Evolutionary conservation across 768 basidiomycete species (phyloP), one percentile per base, ranked within the genome.

Genomic region (Lepiota brunneoincarnata): DNA sequence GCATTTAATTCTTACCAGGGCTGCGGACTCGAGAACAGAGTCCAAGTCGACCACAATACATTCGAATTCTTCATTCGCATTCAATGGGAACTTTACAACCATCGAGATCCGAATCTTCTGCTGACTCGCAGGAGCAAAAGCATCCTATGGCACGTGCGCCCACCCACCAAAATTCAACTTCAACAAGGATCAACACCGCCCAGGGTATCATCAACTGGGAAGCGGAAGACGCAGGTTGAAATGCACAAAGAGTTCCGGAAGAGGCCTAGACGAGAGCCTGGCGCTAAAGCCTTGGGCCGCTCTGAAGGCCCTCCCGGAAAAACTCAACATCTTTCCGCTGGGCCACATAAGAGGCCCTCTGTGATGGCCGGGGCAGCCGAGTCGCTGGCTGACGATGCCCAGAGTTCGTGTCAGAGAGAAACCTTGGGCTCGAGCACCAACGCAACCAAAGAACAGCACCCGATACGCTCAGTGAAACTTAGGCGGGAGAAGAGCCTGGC

Each of bases 31-130:
- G 11, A 37, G 37, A 26, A 28, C 21, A 50, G 23, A n/a, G 28
- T 36, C 18, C 21, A 44, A 11, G 44, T 35, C 14, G 51, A 51
- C 35, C 24, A 38, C 4, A 14, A 6, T 4, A 37, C 28, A 10
- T 37, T 49, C 17, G 23, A 18, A 3, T 36, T 49, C 14, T 66
- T 66, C 42, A 56, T 66, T 21, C 39, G 49, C 4, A 60, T 65
- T 31, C 65, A 65, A 41, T 66, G 64, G 65, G 54, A 49, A 15
- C 43, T 66, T 26, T 61, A 51, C 50, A 39, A 60, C 7, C 18
- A 52, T 10, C 26, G 56, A 15, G 55, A 50, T 7, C 41, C 37
- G 3, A 23, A 23, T 2, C 41, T 17, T 35, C 24, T 51, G 9
- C 17, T 45, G 1, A 47, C 26, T 28, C 38, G 20, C 20, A 34